Evolutionary conservation across 2,329 filamentous ascomycete genomes (phyloP).

Genomic region (Macroventuria anomochaeta): DNA sequence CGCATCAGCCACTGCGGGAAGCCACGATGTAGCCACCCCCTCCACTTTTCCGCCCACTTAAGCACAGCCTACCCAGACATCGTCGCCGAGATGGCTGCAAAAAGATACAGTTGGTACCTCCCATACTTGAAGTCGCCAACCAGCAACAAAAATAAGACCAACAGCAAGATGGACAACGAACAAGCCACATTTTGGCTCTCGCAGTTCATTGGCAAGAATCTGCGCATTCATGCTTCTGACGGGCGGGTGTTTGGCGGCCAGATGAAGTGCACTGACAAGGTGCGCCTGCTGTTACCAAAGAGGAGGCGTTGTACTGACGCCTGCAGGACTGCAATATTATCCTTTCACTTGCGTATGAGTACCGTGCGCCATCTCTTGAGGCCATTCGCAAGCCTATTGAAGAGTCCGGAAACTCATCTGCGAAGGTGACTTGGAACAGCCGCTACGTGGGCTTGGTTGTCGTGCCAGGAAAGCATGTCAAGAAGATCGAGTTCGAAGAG

Average conservation of each 20-base stretch:
- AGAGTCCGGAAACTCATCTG: slow-evolving; percentile 53
- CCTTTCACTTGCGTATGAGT: slow-evolving; percentile 85
- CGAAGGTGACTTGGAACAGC: slow-evolving; percentile 74
- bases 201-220: slow-evolving; percentile 76
- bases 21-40: slow-evolving; percentile 14
- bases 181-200: slow-evolving; percentile 64
- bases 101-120: slow-evolving; percentile 30
- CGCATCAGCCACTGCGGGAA: slow-evolving; percentile 12
- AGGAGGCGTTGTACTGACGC: background rate
- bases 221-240: slow-evolving; percentile 82
- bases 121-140: slow-evolving; percentile 21
- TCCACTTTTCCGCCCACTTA: slow-evolving; percentile 11
- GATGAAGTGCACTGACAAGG: slow-evolving; percentile 94
- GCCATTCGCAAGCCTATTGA: slow-evolving; percentile 49
- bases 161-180: slow-evolving; percentile 55
- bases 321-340: slow-evolving; percentile 85
- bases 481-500: slow-evolving; percentile 87
- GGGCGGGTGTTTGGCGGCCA: slow-evolving; percentile 86
- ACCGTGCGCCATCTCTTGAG: slow-evolving; percentile 70
- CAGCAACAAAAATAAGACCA: slow-evolving; percentile 1
- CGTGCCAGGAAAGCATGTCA: slow-evolving; percentile 84
- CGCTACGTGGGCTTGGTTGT: slow-evolving; percentile 90
- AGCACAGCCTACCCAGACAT: slow-evolving; percentile 16
- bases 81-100: slow-evolving; percentile 12
- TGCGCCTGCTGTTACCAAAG: slow-evolving; percentile 52